Evolutionary conservation across 148 eudicot species (phyloP).

Genomic region (Polygonum aviculare): DNA sequence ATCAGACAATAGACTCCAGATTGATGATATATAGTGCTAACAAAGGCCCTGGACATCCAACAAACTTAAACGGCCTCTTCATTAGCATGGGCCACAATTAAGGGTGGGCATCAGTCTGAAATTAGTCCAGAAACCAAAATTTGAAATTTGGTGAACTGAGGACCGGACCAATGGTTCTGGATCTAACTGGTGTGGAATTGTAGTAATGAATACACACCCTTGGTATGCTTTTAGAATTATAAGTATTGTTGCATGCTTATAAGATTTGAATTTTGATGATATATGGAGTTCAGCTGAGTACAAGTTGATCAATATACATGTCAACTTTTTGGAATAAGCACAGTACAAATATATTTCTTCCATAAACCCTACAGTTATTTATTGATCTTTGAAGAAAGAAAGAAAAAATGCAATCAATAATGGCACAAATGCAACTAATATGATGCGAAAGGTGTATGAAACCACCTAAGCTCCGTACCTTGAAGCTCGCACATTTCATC

Average conservation of each 20-base stretch:
- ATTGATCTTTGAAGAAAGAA: background rate
- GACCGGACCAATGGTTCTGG: background rate
- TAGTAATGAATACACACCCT: background rate
- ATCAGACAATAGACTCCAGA: background rate
- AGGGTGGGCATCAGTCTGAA: background rate
- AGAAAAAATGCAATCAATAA: background rate
- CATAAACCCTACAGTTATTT: background rate
- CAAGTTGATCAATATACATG: background rate
- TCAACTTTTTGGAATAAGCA: background rate
- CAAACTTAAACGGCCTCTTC: background rate
- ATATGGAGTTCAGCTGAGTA: background rate
- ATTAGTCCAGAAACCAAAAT: background rate
- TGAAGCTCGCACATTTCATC: slow-evolving; percentile 77
- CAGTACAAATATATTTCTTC: background rate
- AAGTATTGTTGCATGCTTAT: background rate
- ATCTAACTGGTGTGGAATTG: background rate
- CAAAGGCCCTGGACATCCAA: background rate
- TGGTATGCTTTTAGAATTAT: background rate
- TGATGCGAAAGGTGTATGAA: background rate
- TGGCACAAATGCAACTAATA: background rate
- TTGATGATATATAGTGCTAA: background rate
- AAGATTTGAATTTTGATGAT: background rate
- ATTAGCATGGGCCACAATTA: background rate
- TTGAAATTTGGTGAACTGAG: background rate
- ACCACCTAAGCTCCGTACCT: slow-evolving; percentile 34